A percentile compares a stretch with the other conserved stretches of the same genome.
These are phyloP conservation scores for Neocucurbitaria cava DNA, from an alignment of 2,329 filamentous ascomycete species.

Conservation along the genomic window DNA sequence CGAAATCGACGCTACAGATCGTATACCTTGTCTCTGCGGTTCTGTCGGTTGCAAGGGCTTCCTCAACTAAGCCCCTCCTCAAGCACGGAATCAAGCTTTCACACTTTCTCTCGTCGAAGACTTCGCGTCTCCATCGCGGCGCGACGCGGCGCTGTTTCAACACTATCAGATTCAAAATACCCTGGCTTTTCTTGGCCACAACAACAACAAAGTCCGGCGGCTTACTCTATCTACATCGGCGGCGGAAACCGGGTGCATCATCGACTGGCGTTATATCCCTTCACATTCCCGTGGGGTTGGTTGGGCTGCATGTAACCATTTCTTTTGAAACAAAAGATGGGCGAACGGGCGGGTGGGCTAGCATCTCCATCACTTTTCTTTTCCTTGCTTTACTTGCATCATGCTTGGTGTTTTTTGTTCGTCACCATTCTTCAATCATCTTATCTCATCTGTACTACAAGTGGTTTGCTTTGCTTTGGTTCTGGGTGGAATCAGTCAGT, in stretches of 20 bases:
- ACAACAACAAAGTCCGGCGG: no score
- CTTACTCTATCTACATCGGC: neutral
- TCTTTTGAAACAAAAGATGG: constrained; percentile 9
- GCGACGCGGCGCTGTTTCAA: no score
- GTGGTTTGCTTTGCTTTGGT: neutral
- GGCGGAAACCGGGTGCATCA: constrained; percentile 8
- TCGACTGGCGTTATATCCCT: neutral
- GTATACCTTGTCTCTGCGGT: constrained; percentile 96
- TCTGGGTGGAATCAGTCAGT: neutral
- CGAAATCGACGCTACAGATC: constrained; percentile 91
- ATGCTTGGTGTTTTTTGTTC: constrained; percentile 3
- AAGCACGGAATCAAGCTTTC: no score
- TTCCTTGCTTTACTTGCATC: constrained; percentile 1
- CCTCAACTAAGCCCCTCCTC: constrained; percentile 77
- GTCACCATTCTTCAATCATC: no score
- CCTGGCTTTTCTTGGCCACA: no score
- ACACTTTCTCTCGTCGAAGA: no score
- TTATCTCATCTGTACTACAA: neutral
- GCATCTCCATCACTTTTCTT: neutral
- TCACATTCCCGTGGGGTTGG: no score
- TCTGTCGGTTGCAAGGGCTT: constrained; percentile 98
- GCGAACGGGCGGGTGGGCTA: neutral
- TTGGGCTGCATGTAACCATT: constrained; percentile 3
- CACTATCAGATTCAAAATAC: no score
- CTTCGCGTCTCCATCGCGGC: no score